Percentiles rank a stretch among this genome's conserved stretches.
phyloP scores from a whole-genome alignment of 1,139 yeast species.

The Zygosaccharomyces sapae region DNA sequence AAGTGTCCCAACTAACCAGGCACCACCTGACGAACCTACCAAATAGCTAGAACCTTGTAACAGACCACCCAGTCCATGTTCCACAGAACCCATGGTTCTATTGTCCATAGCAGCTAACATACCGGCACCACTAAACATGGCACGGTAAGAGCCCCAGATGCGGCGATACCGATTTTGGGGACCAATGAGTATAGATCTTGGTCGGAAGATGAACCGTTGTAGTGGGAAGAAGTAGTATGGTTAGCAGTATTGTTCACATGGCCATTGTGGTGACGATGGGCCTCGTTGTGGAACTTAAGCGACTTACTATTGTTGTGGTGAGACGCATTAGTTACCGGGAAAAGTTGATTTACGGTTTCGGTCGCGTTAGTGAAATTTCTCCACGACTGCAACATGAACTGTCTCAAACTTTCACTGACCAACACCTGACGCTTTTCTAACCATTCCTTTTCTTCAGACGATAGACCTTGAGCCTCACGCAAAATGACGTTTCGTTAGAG shows the following conservation, averaged over 20 bases:
- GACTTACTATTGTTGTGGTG: conserved; percentile 22
- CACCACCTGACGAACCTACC: conserved; percentile 81
- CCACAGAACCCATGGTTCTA: conserved; percentile 56
- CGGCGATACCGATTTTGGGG: conserved; percentile 60
- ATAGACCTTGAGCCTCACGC: conserved; percentile 39
- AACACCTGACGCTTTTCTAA: conserved; percentile 45
- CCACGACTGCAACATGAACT: conserved; percentile 55
- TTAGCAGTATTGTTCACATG: background rate
- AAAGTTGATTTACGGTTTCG: background rate
- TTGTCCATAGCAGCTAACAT: conserved; percentile 74
- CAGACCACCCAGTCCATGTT: conserved; percentile 55
- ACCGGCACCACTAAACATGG: conserved; percentile 90
- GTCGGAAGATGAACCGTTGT: conserved; percentile 26
- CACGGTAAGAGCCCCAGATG: conserved; percentile 94
- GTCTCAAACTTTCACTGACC: conserved; percentile 37
- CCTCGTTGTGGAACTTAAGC: conserved; percentile 20
- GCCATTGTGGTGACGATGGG: background rate
- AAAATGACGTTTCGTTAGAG: conserved; percentile 23
- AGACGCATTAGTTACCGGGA: background rate
- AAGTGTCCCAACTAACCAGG: conserved; percentile 76
- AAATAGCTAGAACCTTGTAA: conserved; percentile 51
- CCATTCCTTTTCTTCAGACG: conserved; percentile 36
- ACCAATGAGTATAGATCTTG: conserved; percentile 26
- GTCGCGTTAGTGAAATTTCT: conserved; percentile 48
- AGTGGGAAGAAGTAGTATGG: background rate